These are phyloP conservation scores for Caloboletus inedulis DNA, from an alignment of 1,284 basidiomycete genomes.

Conservation along the genomic window DNA sequence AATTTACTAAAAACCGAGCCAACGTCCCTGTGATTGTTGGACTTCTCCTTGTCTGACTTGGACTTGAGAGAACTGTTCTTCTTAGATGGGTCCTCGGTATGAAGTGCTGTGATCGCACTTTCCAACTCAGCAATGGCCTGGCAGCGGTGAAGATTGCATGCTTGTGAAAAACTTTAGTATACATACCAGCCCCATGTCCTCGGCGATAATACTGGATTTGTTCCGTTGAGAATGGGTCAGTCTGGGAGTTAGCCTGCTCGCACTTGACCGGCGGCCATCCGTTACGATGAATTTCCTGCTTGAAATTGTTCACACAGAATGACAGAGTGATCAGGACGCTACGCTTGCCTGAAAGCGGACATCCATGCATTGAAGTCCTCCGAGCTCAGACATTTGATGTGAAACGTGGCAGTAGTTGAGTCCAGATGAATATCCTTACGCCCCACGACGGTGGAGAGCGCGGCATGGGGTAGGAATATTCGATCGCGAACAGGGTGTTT, in stretches of 20 bases:
- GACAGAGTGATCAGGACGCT: not conserved
- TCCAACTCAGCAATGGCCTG: constrained; percentile 47
- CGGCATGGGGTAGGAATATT: constrained; percentile 62
- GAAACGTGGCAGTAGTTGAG: constrained; percentile 71
- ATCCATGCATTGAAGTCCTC: constrained; percentile 78
- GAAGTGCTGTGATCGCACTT: constrained; percentile 37
- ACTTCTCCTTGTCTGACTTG: constrained; percentile 48
- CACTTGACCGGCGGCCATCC: constrained; percentile 51
- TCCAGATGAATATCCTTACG: constrained; percentile 78
- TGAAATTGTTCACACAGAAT: constrained; percentile 10
- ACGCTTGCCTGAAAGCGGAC: constrained; percentile 59
- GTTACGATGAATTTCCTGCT: constrained; percentile 56
- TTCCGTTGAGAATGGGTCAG: constrained; percentile 42
- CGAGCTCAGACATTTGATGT: constrained; percentile 67
- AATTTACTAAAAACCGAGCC: constrained; percentile 50
- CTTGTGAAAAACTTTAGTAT: not conserved
- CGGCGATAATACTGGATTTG: constrained; percentile 49
- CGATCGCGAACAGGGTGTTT: constrained; percentile 70
- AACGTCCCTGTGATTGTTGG: constrained; percentile 40
- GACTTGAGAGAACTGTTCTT: constrained; percentile 36
- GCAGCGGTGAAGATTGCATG: constrained; percentile 9
- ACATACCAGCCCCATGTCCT: constrained; percentile 62
- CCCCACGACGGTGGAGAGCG: constrained; percentile 66
- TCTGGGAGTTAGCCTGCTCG: constrained; percentile 36
- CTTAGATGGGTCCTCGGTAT: constrained; percentile 31